Evolutionary conservation across 2,329 filamentous ascomycete genomes (phyloP).

Genomic region (Microcera coccophila): DNA sequence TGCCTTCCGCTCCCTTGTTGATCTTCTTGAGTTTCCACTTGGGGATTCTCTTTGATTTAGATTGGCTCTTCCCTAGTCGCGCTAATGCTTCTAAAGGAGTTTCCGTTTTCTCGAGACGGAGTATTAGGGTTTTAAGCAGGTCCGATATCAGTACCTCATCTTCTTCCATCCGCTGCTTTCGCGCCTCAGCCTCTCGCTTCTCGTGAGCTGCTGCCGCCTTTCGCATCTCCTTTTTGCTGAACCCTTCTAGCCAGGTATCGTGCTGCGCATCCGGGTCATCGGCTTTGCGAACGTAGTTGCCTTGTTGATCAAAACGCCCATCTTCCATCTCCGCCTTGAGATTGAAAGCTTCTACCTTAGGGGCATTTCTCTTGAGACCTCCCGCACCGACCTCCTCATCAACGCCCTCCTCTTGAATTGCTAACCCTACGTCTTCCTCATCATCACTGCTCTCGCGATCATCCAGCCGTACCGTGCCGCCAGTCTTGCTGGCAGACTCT

Average conservation of each 20-base stretch:
- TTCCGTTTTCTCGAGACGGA: conserved; percentile 71
- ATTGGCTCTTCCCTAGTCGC: conserved; percentile 66
- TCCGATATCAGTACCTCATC: conserved; percentile 72
- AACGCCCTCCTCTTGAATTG: conserved; percentile 68
- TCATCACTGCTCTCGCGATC: conserved; percentile 56
- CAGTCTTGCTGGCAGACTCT: conserved; percentile 67
- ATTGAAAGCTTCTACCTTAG: conserved; percentile 94
- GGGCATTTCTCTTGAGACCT: conserved; percentile 86
- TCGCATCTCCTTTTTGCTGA: conserved; percentile 91
- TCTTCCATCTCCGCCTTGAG: conserved; percentile 88
- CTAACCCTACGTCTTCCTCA: conserved; percentile 65
- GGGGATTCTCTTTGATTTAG: conserved; percentile 56
- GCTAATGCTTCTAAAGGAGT: conserved; percentile 85
- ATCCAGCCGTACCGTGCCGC: conserved; percentile 64
- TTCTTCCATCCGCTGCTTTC: conserved; percentile 66
- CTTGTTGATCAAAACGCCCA: conserved; percentile 82
- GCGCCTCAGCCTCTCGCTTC: conserved; percentile 72
- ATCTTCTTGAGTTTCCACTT: conserved; percentile 70
- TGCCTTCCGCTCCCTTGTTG: conserved; percentile 51
- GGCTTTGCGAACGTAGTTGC: conserved; percentile 89
- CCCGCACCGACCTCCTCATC: conserved; percentile 90
- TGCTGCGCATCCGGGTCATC: conserved; percentile 84
- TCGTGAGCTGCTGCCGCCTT: conserved; percentile 83
- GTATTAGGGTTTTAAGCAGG: conserved; percentile 68
- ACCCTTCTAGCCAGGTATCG: conserved; percentile 86